phyloP scores from a whole-genome alignment of 2,329 filamentous ascomycete genomes.

The Arthrobotrys sphaeroides region DNA sequence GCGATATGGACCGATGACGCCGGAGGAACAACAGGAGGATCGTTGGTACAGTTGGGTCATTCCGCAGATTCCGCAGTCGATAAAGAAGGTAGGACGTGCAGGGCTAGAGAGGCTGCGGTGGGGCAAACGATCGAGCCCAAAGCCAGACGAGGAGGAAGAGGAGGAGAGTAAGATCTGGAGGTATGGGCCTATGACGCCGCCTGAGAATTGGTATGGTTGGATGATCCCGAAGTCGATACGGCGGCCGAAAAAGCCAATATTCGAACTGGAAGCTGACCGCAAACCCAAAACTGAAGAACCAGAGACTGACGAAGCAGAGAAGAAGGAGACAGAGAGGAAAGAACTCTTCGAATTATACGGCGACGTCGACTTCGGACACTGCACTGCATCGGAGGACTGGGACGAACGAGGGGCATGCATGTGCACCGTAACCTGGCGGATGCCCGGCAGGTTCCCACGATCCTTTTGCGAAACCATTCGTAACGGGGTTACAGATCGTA shows the following conservation, averaged over 20 bases:
- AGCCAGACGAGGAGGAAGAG: too few species aligned
- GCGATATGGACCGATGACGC: constrained; percentile 9
- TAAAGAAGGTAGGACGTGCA: not conserved
- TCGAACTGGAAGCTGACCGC: not conserved
- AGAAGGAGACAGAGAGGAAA: not conserved
- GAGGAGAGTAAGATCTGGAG: not conserved
- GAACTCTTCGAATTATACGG: not conserved
- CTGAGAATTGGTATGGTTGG: constrained; percentile 15
- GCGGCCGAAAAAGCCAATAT: not conserved
- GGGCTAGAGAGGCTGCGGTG: too few species aligned
- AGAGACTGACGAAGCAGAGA: not conserved
- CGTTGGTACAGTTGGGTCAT: constrained; percentile 20
- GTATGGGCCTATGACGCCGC: not conserved
- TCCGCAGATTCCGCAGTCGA: not conserved
- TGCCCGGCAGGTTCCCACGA: constrained; percentile 38
- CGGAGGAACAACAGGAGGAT: not conserved
- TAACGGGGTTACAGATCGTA: not conserved
- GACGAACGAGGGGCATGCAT: constrained; percentile 36
- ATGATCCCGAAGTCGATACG: constrained; percentile 20
- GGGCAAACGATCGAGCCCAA: too few species aligned
- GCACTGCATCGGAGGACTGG: constrained; percentile 28
- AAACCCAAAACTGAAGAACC: not conserved
- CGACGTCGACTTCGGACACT: constrained; percentile 30
- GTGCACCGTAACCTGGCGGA: constrained; percentile 39
- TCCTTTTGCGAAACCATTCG: constrained; percentile 21